Conservation (phyloP, 2,329 filamentous ascomycete genomes). For the Colletotrichum zoysiae region DNA sequence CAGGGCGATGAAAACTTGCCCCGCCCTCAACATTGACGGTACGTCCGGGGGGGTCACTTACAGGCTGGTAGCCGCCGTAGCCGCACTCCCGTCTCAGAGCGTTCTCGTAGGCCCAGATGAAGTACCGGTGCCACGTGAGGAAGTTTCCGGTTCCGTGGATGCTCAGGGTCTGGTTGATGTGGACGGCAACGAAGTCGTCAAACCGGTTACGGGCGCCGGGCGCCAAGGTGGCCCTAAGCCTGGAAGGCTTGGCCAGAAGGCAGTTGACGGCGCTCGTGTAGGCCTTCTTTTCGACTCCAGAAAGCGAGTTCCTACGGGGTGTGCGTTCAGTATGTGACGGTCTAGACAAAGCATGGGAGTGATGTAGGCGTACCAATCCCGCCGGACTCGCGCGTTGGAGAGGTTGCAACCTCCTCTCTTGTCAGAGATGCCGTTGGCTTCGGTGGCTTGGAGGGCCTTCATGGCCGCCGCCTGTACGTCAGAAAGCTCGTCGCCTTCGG, state of each 20-base stretch:
- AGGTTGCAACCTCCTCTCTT: slow-evolving; percentile 23
- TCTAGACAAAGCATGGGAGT: too few species aligned
- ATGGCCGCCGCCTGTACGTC: slow-evolving; percentile 17
- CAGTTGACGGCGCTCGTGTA: slow-evolving; percentile 42
- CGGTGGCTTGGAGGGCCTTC: slow-evolving; percentile 15
- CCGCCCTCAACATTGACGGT: background rate
- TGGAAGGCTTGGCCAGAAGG: slow-evolving; percentile 25
- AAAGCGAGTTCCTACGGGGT: slow-evolving; percentile 43
- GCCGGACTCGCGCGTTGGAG: slow-evolving; percentile 14
- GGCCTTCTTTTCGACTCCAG: slow-evolving; percentile 41
- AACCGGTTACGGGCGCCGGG: slow-evolving; percentile 41
- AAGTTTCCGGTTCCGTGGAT: slow-evolving; percentile 40
- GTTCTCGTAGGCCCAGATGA: slow-evolving; percentile 34
- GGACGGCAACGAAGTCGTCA: slow-evolving; percentile 42
- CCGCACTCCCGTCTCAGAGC: slow-evolving; percentile 40
- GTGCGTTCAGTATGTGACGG: background rate
- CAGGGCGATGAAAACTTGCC: background rate
- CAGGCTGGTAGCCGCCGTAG: slow-evolving; percentile 41
- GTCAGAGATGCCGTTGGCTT: background rate
- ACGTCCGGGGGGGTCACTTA: background rate
- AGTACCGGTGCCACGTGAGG: slow-evolving; percentile 41
- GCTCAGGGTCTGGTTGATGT: slow-evolving; percentile 31
- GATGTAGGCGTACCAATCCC: slow-evolving; percentile 5
- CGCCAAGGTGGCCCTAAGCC: slow-evolving; percentile 21
- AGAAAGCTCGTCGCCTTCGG: slow-evolving; percentile 18